These are phyloP conservation scores for Mortierella alpina DNA, from an alignment of 192 early-diverging fungal species.

Conservation along the genomic window DNA sequence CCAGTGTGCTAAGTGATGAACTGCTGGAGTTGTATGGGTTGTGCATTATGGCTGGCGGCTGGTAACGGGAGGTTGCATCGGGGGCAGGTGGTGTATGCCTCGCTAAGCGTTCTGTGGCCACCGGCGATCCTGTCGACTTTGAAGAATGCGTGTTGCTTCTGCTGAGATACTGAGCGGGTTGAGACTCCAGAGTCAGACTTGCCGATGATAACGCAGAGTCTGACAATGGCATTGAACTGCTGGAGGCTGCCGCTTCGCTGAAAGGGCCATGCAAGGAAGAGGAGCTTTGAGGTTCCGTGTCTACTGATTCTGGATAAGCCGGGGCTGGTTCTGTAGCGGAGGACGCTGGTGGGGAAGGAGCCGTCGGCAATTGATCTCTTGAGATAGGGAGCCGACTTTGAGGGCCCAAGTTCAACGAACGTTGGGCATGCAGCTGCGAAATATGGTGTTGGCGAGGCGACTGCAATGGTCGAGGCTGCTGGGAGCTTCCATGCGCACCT, in stretches of 20 bases:
- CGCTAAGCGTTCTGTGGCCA: slow-evolving; percentile 1
- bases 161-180: neutral
- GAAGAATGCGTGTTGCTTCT: slow-evolving; percentile 9
- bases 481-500: slow-evolving; percentile 1
- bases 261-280: too few relatives aligned
- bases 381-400: slow-evolving; percentile 11
- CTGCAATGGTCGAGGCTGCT: neutral
- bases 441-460: slow-evolving; percentile 11
- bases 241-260: neutral
- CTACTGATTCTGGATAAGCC: slow-evolving; percentile 6
- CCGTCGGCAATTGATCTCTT: slow-evolving; percentile 39
- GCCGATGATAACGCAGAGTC: neutral
- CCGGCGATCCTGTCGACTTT: slow-evolving; percentile 8
- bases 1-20: neutral
- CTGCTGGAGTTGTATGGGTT: neutral
- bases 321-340: slow-evolving; percentile 27
- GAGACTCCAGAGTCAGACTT: neutral
- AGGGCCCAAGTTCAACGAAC: slow-evolving; percentile 16
- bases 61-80: neutral
- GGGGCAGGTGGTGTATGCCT: slow-evolving; percentile 1
- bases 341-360: slow-evolving; percentile 22
- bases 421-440: slow-evolving; percentile 23
- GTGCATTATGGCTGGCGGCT: neutral
- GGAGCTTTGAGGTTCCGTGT: neutral
- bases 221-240: neutral